Percentiles rank a stretch among this genome's conserved stretches.
phyloP scores from a whole-genome alignment of 2,329 filamentous ascomycete species.

The Keithomyces neogunnii region DNA sequence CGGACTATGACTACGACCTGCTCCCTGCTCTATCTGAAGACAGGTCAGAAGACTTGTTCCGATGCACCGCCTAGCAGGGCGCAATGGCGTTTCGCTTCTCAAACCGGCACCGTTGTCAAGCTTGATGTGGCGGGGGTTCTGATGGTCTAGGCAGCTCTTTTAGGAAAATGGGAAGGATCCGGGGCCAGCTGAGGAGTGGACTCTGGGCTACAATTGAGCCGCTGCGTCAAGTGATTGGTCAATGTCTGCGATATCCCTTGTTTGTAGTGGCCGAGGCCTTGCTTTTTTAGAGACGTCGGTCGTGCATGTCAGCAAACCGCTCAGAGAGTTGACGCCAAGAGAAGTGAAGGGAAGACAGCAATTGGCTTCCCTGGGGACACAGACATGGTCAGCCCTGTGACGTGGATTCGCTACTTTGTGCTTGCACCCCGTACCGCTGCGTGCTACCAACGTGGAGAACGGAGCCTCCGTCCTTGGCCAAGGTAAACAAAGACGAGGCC shows the following conservation, averaged over 20 bases:
- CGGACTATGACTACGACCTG: not conserved
- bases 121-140: not conserved
- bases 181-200: constrained; percentile 1
- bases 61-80: not conserved
- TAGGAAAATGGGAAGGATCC: constrained; percentile 1
- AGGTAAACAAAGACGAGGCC: not conserved
- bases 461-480: not conserved
- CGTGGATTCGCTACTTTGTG: no score
- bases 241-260: constrained; percentile 2
- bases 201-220: constrained; percentile 1
- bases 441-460: not conserved
- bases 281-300: constrained; percentile 1
- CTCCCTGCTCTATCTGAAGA: constrained; percentile 7
- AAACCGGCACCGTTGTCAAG: not conserved
- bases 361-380: not conserved
- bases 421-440: not conserved
- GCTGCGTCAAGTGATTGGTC: not conserved
- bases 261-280: constrained; percentile 1
- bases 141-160: not conserved
- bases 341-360: not conserved
- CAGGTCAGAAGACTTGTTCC: constrained; percentile 11
- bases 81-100: not conserved
- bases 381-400: not conserved
- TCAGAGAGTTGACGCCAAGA: no score
- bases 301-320: not conserved